Conservation (phyloP, 2,329 filamentous ascomycete species). For the Camillea tinctor region DNA sequence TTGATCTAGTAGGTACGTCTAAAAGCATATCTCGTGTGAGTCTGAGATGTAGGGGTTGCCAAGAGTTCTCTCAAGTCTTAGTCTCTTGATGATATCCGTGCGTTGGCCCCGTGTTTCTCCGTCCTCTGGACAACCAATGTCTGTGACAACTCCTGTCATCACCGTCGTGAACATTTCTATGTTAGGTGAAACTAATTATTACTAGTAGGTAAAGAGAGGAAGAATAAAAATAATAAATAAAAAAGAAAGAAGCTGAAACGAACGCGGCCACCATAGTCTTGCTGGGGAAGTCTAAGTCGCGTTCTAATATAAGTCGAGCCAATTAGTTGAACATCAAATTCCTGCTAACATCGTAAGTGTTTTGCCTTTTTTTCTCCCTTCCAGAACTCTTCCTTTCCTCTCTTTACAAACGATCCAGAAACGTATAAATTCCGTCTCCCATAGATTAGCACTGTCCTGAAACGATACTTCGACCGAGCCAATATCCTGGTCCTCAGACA, state of each 20-base stretch:
- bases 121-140: not conserved
- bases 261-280: not conserved
- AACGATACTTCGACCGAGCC: constrained; percentile 14
- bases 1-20: no score
- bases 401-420: not conserved
- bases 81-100: not conserved
- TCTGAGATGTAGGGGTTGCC: no score
- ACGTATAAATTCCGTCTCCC: constrained; percentile 20
- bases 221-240: not conserved
- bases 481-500: constrained; percentile 8
- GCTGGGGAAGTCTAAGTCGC: not conserved
- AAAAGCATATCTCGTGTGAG: no score
- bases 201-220: no score
- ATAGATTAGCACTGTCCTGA: constrained; percentile 24
- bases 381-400: not conserved
- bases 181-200: no score
- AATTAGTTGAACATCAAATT: not conserved
- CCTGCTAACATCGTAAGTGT: not conserved
- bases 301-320: not conserved
- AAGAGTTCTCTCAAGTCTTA: not conserved
- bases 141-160: not conserved
- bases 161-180: not conserved
- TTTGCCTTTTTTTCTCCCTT: not conserved
- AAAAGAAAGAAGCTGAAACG: not conserved
- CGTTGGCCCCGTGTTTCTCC: not conserved